Conservation (phyloP, 2,329 filamentous ascomycete genomes). For the Albifimbria verrucaria region DNA sequence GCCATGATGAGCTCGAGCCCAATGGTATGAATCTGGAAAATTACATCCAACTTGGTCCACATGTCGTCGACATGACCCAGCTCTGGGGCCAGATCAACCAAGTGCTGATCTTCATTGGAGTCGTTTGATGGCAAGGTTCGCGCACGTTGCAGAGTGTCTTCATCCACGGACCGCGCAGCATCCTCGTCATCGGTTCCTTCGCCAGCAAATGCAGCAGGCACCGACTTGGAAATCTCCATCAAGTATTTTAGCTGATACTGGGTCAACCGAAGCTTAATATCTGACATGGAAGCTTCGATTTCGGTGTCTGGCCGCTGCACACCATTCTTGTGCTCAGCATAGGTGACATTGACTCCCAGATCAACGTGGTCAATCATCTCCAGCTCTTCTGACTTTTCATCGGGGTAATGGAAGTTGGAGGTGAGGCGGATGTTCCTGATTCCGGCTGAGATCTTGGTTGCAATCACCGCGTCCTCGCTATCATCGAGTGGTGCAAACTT, state of each 20-base stretch:
- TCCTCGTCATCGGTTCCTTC: constrained; percentile 70
- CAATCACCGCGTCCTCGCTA: constrained; percentile 65
- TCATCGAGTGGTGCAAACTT: constrained; percentile 84
- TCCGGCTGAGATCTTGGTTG: constrained; percentile 86
- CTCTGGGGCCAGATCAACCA: constrained; percentile 64
- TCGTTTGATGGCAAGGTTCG: constrained; percentile 34
- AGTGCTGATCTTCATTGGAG: constrained; percentile 32
- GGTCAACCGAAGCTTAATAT: constrained; percentile 85
- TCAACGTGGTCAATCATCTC: constrained; percentile 98
- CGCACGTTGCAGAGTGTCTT: constrained; percentile 47
- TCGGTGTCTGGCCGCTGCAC: constrained; percentile 84
- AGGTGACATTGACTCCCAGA: constrained; percentile 86
- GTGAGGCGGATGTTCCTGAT: constrained; percentile 90
- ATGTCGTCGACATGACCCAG: constrained; percentile 64
- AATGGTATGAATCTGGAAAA: constrained; percentile 85
- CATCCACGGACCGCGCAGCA: constrained; percentile 69
- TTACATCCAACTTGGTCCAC: constrained; percentile 91
- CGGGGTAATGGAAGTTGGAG: constrained; percentile 79
- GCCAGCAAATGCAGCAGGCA: constrained; percentile 77
- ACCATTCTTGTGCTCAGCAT: constrained; percentile 78
- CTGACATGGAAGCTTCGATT: constrained; percentile 86
- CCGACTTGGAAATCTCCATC: constrained; percentile 79
- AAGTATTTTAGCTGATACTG: constrained; percentile 90
- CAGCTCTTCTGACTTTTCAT: constrained; percentile 73
- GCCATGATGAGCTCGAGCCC: constrained; percentile 84